Evolutionary conservation across 225 moss, liverwort and hornwort genomes (phyloP), one percentile per base, ranked within the genome.

Genomic region (Takakia lepidozioides): DNA sequence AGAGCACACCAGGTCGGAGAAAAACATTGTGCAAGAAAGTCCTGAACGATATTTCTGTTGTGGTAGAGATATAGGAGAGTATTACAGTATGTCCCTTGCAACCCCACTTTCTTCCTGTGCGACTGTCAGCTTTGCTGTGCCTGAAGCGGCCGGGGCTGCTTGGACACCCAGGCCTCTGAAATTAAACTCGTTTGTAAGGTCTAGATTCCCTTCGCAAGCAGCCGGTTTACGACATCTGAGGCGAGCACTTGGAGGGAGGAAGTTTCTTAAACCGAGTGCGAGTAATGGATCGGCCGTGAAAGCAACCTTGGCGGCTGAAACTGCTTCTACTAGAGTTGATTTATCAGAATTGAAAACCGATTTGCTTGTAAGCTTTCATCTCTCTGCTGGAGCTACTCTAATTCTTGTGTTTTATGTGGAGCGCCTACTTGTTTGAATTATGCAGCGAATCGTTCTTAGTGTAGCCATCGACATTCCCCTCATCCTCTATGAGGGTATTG

Each of bases 241-340:
- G 48, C 13, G 9, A 52, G 25, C 38, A 4, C 5, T 15, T 26
- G 25, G 5, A 48, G 7, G 23, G 18, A 48, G 14, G 21, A 22
- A 46, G 25, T 10, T 10, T 9, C 14, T 8, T 15, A 8, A 23
- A 14, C 15, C 32, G 0, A 74, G 37, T 59, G 46, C 47, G 4
- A 24, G 35, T 20, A 10, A 2, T 16, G 3, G 29, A 11, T 15
- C 47, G 17, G 70, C 65, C 19, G 35, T 56, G 18, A 60, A 49
- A 27, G 72, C 65, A 26, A 68, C 81, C 46, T 29, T 81, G 1
- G 55, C 53, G 18, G 81, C 76, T 46, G 68, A 72, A 28, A 44
- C 60, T 24, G 71, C 76, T 14, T 76, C 76, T n/a, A 62, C 69
- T 21, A 69, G 54, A 41, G 45, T 30, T 8, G 47, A 34, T 17